Conservation (phyloP, 306 rosid species). For the Bauhinia variegata region DNA sequence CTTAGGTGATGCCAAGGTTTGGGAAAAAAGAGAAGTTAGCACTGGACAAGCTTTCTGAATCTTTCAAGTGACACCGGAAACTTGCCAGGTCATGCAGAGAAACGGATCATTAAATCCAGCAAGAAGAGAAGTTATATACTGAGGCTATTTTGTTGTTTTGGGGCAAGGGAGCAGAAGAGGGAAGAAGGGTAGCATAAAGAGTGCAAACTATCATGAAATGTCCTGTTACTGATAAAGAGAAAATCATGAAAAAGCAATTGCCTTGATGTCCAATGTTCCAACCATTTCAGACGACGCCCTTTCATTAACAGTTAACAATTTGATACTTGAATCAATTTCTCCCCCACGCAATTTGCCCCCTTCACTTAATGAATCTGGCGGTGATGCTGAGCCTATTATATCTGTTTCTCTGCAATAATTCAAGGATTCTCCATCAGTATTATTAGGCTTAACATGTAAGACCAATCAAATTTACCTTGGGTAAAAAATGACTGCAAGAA, state of each 20-base stretch:
- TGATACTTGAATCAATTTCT: slow-evolving; percentile 41
- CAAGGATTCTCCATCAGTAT: slow-evolving; percentile 33
- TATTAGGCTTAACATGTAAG: slow-evolving; percentile 32
- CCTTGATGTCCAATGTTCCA: slow-evolving; percentile 51
- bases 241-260: slow-evolving; percentile 33
- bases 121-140: not conserved
- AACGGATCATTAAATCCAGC: not conserved
- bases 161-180: not conserved
- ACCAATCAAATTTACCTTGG: slow-evolving; percentile 35
- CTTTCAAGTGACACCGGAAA: slow-evolving; percentile 22
- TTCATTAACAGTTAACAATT: slow-evolving; percentile 48
- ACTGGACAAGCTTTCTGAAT: slow-evolving; percentile 25
- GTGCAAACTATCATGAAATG: slow-evolving; percentile 9
- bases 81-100: slow-evolving; percentile 2
- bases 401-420: slow-evolving; percentile 51
- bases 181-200: not conserved
- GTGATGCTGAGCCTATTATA: slow-evolving; percentile 53
- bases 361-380: slow-evolving; percentile 47
- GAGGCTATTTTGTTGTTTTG: not conserved
- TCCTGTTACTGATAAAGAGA: slow-evolving; percentile 19
- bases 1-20: too few relatives aligned
- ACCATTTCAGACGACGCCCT: slow-evolving; percentile 44
- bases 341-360: slow-evolving; percentile 38
- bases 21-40: too few relatives aligned
- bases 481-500: slow-evolving; percentile 22